These are phyloP conservation scores for Cystobasidium pallidum DNA, from an alignment of 1,284 basidiomycete genomes.

Conservation along the genomic window DNA sequence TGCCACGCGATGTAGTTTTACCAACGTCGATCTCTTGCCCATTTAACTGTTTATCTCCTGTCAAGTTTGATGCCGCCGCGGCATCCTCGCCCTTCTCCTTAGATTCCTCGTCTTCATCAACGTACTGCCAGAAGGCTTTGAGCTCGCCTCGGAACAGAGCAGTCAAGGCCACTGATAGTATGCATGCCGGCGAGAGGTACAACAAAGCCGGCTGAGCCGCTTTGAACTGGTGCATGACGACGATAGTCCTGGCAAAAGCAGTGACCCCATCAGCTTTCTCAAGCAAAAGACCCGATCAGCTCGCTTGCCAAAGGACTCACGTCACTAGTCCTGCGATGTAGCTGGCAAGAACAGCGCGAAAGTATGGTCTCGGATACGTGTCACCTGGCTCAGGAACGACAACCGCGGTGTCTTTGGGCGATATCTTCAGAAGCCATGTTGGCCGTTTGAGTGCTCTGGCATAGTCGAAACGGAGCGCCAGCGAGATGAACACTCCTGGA, in stretches of 20 bases:
- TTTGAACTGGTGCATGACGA: conserved; percentile 79
- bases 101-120: conserved; percentile 57
- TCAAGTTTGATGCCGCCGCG: not conserved
- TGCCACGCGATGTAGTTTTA: conserved; percentile 53
- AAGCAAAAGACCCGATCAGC: not conserved
- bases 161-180: conserved; percentile 65
- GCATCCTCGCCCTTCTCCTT: conserved; percentile 42
- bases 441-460: conserved; percentile 59
- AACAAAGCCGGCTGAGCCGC: conserved; percentile 89
- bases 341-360: conserved; percentile 69
- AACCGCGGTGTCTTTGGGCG: not conserved
- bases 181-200: conserved; percentile 72
- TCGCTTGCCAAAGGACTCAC: conserved; percentile 1
- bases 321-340: conserved; percentile 69
- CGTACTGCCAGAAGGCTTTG: conserved; percentile 67
- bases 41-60: not conserved
- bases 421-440: conserved; percentile 50
- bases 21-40: not conserved
- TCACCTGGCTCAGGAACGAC: conserved; percentile 43
- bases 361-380: conserved; percentile 75
- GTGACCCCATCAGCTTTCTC: conserved; percentile 57
- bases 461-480: conserved; percentile 86
- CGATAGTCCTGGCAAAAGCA: conserved; percentile 67
- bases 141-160: conserved; percentile 66
- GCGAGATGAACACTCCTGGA: conserved; percentile 77